phyloP scores from a whole-genome alignment of 2,329 filamentous ascomycete genomes.

The Orbilia oligospora region DNA sequence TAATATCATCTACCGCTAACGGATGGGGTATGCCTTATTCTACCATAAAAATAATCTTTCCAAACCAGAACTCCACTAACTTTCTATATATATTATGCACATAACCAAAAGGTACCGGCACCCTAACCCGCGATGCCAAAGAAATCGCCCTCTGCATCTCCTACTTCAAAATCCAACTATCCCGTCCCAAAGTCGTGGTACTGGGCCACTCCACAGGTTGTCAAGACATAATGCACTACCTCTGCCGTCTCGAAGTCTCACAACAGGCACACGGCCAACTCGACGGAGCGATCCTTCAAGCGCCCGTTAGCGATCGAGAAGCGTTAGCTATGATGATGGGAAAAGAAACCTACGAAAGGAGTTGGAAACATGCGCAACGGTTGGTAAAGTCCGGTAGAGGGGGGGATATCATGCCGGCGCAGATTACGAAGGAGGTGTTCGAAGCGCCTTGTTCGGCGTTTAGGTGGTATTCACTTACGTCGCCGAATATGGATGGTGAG shows the following conservation, averaged over 20 bases:
- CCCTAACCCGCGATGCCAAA: conserved; percentile 69
- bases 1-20: conserved; percentile 69
- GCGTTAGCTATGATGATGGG: conserved; percentile 70
- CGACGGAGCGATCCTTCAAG: conserved; percentile 55
- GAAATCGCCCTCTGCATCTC: conserved; percentile 70
- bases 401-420: conserved; percentile 70
- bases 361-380: conserved; percentile 70
- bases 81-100: too few species aligned
- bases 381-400: conserved; percentile 73
- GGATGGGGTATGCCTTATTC: conserved; percentile 66
- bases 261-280: conserved; percentile 64
- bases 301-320: conserved; percentile 79
- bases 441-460: conserved; percentile 71
- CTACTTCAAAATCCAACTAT: conserved; percentile 68
- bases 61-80: too few species aligned
- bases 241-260: conserved; percentile 66
- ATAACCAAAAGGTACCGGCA: conserved; percentile 68
- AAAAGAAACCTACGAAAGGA: conserved; percentile 68
- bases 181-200: conserved; percentile 73
- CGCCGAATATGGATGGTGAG: conserved; percentile 74
- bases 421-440: conserved; percentile 64
- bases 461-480: conserved; percentile 74
- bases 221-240: conserved; percentile 78
- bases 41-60: background rate
- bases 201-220: conserved; percentile 80